Evolutionary conservation across 2,329 filamentous ascomycete species (phyloP), one percentile per base, ranked within the genome.

Genomic region (Paecilomyces fulvus): DNA sequence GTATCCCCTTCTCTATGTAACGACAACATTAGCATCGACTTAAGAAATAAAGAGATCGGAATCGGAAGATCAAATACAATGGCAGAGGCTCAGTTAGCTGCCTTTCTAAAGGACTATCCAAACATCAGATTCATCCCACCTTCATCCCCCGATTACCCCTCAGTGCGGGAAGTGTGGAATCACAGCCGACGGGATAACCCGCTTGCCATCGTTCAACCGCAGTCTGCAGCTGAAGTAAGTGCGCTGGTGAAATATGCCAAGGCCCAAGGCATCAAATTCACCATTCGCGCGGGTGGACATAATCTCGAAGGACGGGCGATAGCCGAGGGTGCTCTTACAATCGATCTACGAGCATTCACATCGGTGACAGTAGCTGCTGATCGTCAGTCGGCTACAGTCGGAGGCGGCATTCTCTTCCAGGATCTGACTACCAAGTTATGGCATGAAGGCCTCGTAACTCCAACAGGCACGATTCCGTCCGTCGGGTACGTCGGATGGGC

Each of bases 401-500:
- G 73, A 4, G 74, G 73, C 3, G 73, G 74, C 1, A 64, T 73
- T 5, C 58, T 75, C 3, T 55, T 64, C 3, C 57, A 64, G 7
- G 65, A 71, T 14, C 53, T 74, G 14, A 56, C 62, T 5, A 60
- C 54, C 28, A 60, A 56, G 10, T 60, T 75, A 14, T 61, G 62
- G 8, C 60, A 65, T 30, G 59, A 68, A 33, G 68, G 65, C 0
- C 57, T 75, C 25, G 59, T 65, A 2, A 71, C 69, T 3, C 55
- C 65, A 2, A 57, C 57, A 33, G 59, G 58, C 7, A n/a, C 60
- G 1, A 60, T 64, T n/a, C 58, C 63, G 4, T 56, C 55, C n/a
- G 68, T 75, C 4, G 74, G 71, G 9, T 73, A 66, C 30, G 63
- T 68, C 4, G 72, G 73, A 2, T 76, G 74, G 73, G 66, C 70